Base-by-base conservation (phyloP, 2,329 filamentous ascomycete species). In the Boeremia exigua region DNA sequence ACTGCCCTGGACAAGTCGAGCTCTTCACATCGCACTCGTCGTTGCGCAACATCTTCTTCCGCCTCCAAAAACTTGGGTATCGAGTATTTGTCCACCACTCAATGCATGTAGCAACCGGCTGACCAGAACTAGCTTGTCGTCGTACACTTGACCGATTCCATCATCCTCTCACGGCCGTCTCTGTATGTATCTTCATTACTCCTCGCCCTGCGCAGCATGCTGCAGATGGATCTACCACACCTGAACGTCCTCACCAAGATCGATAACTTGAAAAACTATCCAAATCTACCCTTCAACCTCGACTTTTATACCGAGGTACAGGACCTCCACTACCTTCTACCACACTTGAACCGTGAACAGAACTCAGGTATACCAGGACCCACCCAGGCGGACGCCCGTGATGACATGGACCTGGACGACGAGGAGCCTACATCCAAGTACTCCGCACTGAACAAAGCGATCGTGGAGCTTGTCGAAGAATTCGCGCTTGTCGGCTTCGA, bases 291-390 rank as follows among this genome's bases (percentile, higher is more conserved):
- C 0, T 97, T 99, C 81, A 96, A 96, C 68, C 87, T 99, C 56
- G 93, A 97, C 63, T 99, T 89, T 77, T 99, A 98, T 75, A 98
- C 95, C 58, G 94, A 99, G 75, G 94, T 98, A 7, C 93, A 99
- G 76, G 92, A 97, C 69, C 84, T 99, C 4, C 86, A 86, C 19
- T 92, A 96, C 65, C 82, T 99, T 11, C 84, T 95, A 0, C 92
- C 92, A 1, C 83, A 88, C 57, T 85, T 99, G 37, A 88, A 92
- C 66, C 83, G 85, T 23, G 95, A 99, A 75, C 91, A 77, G 43
- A 72, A 68, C 1, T 74, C 73, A 9, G 69, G 73, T 8, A 73
- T 74, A 46, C 71, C 72, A 30, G 71, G 71, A 2, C 71, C 72
- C 8, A 67, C 60, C 5, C 45, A 53, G 39, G 54, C 55, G 6